Conservation (phyloP, 2,329 filamentous ascomycete genomes). For the Alternaria sp. region DNA sequence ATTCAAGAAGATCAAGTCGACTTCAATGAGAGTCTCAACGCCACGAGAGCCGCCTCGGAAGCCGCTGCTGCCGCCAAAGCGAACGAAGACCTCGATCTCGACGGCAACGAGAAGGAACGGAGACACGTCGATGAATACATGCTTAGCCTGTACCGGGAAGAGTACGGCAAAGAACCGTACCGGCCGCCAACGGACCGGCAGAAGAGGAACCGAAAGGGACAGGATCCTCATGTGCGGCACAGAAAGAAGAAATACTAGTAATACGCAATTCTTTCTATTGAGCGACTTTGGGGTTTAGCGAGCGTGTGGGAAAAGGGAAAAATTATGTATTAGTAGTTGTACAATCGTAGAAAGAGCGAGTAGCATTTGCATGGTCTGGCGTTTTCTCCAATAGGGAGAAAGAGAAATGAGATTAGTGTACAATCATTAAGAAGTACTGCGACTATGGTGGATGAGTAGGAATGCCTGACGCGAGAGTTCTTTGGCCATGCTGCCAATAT, state of each 20-base stretch:
- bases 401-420: not conserved
- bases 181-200: conserved; percentile 41
- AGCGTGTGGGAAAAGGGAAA: not conserved
- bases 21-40: conserved; percentile 42
- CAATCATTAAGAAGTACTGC: not conserved
- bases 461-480: not conserved
- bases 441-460: too few relatives aligned
- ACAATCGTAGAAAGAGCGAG: not conserved
- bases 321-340: conserved; percentile 1
- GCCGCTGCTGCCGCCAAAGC: conserved; percentile 19
- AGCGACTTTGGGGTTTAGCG: not conserved
- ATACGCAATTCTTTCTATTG: not conserved
- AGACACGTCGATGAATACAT: conserved; percentile 48
- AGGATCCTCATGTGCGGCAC: conserved; percentile 39
- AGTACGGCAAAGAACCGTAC: conserved; percentile 43
- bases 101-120: conserved; percentile 22
- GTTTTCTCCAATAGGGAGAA: not conserved
- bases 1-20: conserved; percentile 53
- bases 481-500: too few relatives aligned
- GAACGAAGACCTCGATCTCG: conserved; percentile 21
- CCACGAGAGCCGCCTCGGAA: conserved; percentile 32
- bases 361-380: conserved; percentile 3
- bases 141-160: conserved; percentile 36
- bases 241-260: conserved; percentile 37
- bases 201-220: conserved; percentile 37